Evolutionary conservation across 768 basidiomycete species (phyloP), one percentile per base, ranked within the genome.

Genomic region (Strobilomyces confusus): DNA sequence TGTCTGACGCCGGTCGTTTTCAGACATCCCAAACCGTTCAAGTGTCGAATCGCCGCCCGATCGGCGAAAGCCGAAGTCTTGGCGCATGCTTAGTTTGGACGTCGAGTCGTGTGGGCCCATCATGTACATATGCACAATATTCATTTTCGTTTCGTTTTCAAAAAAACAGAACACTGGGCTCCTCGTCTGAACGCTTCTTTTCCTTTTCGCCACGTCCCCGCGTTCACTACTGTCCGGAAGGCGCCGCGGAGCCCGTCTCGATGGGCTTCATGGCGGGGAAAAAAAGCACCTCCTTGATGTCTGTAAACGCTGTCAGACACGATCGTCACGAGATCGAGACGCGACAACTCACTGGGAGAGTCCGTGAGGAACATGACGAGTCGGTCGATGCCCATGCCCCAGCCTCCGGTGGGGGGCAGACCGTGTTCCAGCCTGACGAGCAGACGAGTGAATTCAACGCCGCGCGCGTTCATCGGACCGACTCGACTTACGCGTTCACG

Each of bases 351-450:
- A 93, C 91, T 95, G 9, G 84, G 86, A n/a, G 92, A 95, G 72
- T 99, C 86, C 4, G 94, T 95, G 45, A 98, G 77, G 86, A 98
- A 98, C 95, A 98, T 98, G 73, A 98, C 92, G 36, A 98, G 77
- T 55, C 94, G 86, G 68, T 98, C 95, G 60, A 98, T 89, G 50
- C 95, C 95, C 50, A 98, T 78, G 58, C 94, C 95, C 92, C 93
- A 98, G 42, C 95, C 95, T 54, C 93, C 95, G 4, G 95, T 99
- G 0, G 97, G 97, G 6, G 97, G 93, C 2, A 99, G 82, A 69
- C 94, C 97, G 65, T 98, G 92, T 72, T 99, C 97, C 58, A 99
- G 84, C 3, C 92, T 93, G 63, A 38, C 45, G 5, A 55, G n/a
- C 15, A 29, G 23, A 17, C 6, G 4, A 34, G 38, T 58, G 19